Percentiles rank a stretch among this genome's conserved stretches.
phyloP scores from a whole-genome alignment of 352 stramenopile genomes.

The Thalassiosira mediterranea region DNA sequence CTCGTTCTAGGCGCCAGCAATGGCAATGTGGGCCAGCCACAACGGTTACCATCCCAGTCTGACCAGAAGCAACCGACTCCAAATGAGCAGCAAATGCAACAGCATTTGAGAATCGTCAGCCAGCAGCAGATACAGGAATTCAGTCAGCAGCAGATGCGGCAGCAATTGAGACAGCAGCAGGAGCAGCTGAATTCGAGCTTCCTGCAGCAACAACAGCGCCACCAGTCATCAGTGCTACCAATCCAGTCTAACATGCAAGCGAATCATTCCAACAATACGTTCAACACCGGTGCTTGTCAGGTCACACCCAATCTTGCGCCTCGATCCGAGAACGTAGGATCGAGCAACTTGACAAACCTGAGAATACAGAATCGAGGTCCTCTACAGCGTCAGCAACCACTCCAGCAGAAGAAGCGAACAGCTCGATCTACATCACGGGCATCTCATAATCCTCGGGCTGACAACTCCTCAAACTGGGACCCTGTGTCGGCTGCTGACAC shows the following conservation, averaged over 20 bases:
- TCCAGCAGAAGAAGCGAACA: neutral
- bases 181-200: neutral
- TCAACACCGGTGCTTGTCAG: too few species aligned
- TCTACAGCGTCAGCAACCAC: neutral
- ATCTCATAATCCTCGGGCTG: slow-evolving; percentile 8
- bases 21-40: too few species aligned
- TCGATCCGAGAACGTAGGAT: too few species aligned
- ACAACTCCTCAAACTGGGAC: too few species aligned
- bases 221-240: neutral
- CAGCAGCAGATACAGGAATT: slow-evolving; percentile 1
- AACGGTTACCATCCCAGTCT: too few species aligned
- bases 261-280: too few species aligned
- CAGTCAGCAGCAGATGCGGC: neutral
- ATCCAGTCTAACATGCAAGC: slow-evolving; percentile 4
- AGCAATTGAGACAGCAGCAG: neutral
- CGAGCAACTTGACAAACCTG: neutral
- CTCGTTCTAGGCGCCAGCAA: too few species aligned
- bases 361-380: neutral
- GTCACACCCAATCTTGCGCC: too few species aligned
- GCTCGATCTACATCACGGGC: neutral
- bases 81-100: neutral
- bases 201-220: slow-evolving; percentile 7
- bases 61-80: too few species aligned
- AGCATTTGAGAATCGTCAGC: neutral
- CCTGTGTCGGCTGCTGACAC: neutral